Conservation (phyloP, 768 basidiomycete genomes). For the Hebeloma cylindrosporum region DNA sequence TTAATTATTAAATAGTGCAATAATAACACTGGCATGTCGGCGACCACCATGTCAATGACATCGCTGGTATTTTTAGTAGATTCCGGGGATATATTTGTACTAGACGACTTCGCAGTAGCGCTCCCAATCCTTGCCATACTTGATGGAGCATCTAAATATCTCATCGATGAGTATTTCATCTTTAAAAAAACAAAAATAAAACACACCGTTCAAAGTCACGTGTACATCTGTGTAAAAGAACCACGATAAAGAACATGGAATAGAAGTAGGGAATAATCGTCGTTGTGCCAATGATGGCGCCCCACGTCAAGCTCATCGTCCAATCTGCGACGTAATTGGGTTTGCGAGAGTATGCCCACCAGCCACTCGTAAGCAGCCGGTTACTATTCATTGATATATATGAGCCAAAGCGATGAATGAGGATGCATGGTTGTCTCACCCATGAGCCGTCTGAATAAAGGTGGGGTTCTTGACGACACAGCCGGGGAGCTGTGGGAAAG, state of each 20-base stretch:
- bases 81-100: constrained; percentile 85
- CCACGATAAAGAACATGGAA: constrained; percentile 92
- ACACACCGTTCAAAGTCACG: constrained; percentile 91
- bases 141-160: constrained; percentile 63
- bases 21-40: too few relatives aligned
- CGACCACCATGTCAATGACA: too few relatives aligned
- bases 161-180: background rate
- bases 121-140: constrained; percentile 97
- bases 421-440: constrained; percentile 42
- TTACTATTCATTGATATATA: constrained; percentile 50
- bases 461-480: constrained; percentile 82
- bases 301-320: constrained; percentile 84
- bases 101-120: constrained; percentile 84
- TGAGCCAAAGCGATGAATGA: background rate
- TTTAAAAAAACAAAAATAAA: background rate
- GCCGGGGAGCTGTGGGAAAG: constrained; percentile 93
- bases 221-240: constrained; percentile 86
- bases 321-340: constrained; percentile 97
- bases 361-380: constrained; percentile 87
- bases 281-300: constrained; percentile 69
- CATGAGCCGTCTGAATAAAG: constrained; percentile 91
- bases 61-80: constrained; percentile 82
- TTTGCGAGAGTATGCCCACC: constrained; percentile 95
- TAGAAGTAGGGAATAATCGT: constrained; percentile 95
- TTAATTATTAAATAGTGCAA: too few relatives aligned